Percentiles rank a stretch among this genome's conserved stretches.
phyloP scores from a whole-genome alignment of 106 monocot genomes.

The Triglochin maritima region DNA sequence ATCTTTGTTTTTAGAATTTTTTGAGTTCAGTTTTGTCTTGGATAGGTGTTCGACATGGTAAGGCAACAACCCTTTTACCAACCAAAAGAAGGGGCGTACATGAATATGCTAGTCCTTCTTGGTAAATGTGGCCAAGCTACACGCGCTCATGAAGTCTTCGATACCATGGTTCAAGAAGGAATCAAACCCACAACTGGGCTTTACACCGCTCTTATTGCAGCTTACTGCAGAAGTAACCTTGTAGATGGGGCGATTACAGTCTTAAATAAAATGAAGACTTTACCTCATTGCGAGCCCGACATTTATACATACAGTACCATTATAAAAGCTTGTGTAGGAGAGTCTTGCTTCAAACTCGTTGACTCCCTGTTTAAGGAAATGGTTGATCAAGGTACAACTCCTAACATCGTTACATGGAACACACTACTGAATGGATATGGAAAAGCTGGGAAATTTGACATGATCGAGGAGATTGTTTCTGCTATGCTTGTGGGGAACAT shows the following conservation, averaged over 20 bases:
- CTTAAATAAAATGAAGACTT: slow-evolving; percentile 57
- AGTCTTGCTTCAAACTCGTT: slow-evolving; percentile 55
- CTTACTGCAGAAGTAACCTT: slow-evolving; percentile 53
- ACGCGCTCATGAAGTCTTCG: slow-evolving; percentile 52
- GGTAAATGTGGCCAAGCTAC: slow-evolving; percentile 67
- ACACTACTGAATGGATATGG: slow-evolving; percentile 69
- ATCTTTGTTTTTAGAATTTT: too few species aligned
- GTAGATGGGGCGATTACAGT: slow-evolving; percentile 60
- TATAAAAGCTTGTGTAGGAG: slow-evolving; percentile 64
- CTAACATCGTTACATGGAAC: slow-evolving; percentile 88
- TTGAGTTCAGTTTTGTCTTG: too few species aligned
- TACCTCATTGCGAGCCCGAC: slow-evolving; percentile 76
- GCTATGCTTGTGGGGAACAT: slow-evolving; percentile 53
- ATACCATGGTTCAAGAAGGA: slow-evolving; percentile 70
- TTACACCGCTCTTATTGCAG: slow-evolving; percentile 73
- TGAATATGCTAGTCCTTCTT: slow-evolving; percentile 73
- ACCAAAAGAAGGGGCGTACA: slow-evolving; percentile 87
- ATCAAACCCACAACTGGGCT: slow-evolving; percentile 47
- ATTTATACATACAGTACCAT: slow-evolving; percentile 70
- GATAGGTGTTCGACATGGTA: slow-evolving; percentile 74
- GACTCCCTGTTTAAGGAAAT: slow-evolving; percentile 64
- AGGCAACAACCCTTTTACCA: slow-evolving; percentile 67
- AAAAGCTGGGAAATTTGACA: slow-evolving; percentile 54
- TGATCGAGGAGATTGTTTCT: slow-evolving; percentile 70
- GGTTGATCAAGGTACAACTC: slow-evolving; percentile 42